A percentile compares a stretch with the other conserved stretches of the same genome.
Conservation (phyloP, 305 asterid genomes). For the Striga hermonthica region DNA sequence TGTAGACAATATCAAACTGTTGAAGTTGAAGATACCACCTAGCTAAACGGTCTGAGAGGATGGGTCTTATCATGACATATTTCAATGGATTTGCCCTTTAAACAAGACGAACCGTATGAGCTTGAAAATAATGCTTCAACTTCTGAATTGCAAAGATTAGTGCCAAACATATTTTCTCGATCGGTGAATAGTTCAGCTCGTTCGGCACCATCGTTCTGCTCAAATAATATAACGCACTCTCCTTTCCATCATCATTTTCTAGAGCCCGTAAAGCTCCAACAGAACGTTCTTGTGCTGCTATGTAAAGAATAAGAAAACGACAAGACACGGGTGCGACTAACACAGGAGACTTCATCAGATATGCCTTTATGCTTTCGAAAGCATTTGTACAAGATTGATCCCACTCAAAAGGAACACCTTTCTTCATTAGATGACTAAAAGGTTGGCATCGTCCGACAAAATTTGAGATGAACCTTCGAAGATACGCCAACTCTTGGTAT, state of each 20-base stretch:
- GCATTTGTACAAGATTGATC: neutral
- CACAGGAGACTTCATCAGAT: neutral
- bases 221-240: neutral
- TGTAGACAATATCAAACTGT: no score
- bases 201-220: neutral
- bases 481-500: neutral
- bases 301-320: neutral
- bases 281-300: neutral
- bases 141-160: neutral
- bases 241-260: neutral
- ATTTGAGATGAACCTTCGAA: slow-evolving; percentile 5
- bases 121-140: neutral
- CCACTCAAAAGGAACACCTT: slow-evolving; percentile 7
- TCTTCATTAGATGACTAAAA: neutral
- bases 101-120: neutral
- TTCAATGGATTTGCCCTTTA: neutral
- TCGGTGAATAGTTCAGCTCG: neutral
- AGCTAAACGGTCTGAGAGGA: no score
- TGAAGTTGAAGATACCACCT: no score
- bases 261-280: neutral
- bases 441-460: neutral
- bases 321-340: neutral
- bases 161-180: neutral
- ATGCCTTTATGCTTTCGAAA: neutral
- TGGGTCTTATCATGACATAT: neutral